Conservation (phyloP, 2,329 filamentous ascomycete species). For the Trichoderma atroviride region DNA sequence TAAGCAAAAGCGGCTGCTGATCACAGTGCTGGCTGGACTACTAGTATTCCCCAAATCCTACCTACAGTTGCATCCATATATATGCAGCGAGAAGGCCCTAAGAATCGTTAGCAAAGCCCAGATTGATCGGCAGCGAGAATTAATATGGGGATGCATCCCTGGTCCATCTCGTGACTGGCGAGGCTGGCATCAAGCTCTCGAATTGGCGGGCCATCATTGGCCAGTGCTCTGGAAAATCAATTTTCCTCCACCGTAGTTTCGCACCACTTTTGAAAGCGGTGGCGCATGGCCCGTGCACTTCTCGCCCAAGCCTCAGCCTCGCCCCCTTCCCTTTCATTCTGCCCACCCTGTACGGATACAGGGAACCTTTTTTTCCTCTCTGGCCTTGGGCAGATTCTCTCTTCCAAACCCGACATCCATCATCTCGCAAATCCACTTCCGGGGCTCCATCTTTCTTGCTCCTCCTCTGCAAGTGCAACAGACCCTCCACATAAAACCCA, state of each 20-base stretch:
- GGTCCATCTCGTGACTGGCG: slow-evolving; percentile 17
- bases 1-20: background rate
- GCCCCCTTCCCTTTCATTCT: background rate
- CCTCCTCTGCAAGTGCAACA: background rate
- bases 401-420: background rate
- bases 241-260: background rate
- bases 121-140: background rate
- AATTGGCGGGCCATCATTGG: background rate
- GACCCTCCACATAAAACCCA: background rate
- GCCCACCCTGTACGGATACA: background rate
- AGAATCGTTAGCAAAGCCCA: background rate
- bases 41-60: background rate
- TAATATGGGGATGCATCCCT: slow-evolving; percentile 23
- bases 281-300: slow-evolving; percentile 9
- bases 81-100: background rate
- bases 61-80: background rate
- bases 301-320: slow-evolving; percentile 19
- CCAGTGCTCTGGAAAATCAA: background rate
- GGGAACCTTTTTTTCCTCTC: background rate
- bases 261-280: background rate
- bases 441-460: slow-evolving; percentile 10
- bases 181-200: background rate
- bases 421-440: background rate
- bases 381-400: background rate
- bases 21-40: background rate